Percentiles rank a stretch among this genome's conserved stretches.
phyloP scores from a whole-genome alignment of 148 eudicot species.

The Limonium bicolor region DNA sequence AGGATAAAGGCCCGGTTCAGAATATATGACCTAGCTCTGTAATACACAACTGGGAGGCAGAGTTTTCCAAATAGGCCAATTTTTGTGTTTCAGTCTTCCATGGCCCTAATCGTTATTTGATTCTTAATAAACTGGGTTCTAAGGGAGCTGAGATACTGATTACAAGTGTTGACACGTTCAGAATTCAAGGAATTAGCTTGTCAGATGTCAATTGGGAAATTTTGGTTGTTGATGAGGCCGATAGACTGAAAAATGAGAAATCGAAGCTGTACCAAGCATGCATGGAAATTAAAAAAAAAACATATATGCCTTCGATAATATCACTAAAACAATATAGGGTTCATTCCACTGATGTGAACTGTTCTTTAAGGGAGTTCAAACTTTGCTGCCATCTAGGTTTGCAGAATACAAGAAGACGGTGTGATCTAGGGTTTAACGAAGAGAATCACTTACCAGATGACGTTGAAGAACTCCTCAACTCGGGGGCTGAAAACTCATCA shows the following conservation, averaged over 20 bases:
- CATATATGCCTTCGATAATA: too few species aligned
- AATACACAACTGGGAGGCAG: conserved; percentile 76
- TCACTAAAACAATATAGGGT: too few species aligned
- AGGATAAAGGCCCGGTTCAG: conserved; percentile 46
- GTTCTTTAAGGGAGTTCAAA: too few species aligned
- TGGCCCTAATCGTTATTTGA: conserved; percentile 70
- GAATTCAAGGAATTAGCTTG: conserved; percentile 51
- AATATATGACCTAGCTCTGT: conserved; percentile 78
- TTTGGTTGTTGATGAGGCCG: conserved; percentile 77
- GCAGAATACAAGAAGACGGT: too few species aligned
- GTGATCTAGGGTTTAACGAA: too few species aligned
- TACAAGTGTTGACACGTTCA: conserved; percentile 79
- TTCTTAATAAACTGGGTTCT: conserved; percentile 53
- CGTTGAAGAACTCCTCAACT: too few species aligned
- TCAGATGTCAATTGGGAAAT: conserved; percentile 60
- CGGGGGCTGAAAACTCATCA: too few species aligned
- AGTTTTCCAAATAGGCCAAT: conserved; percentile 72
- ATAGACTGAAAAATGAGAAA: conserved; percentile 77
- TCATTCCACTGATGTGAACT: too few species aligned
- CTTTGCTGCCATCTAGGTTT: too few species aligned
- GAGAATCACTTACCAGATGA: too few species aligned
- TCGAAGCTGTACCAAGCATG: conserved; percentile 71
- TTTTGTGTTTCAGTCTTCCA: conserved; percentile 71
- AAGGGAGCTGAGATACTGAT: conserved; percentile 58
- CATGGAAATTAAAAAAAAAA: conserved; percentile 43